These are phyloP conservation scores for Microcera coccophila DNA, from an alignment of 2,329 filamentous ascomycete genomes.

Conservation along the genomic window DNA sequence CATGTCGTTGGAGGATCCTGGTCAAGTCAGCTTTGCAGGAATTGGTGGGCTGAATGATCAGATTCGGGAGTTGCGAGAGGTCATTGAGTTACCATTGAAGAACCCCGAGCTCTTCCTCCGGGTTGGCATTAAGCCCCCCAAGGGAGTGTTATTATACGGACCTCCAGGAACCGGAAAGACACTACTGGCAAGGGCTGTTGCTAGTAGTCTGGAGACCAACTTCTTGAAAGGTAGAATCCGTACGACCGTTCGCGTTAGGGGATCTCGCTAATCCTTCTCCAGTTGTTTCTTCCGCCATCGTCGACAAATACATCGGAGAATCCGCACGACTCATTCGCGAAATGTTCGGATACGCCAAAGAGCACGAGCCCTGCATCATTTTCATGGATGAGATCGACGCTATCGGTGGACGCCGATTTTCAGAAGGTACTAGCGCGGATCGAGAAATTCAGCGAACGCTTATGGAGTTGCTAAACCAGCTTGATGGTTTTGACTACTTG, in stretches of 20 bases:
- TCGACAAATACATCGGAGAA: slow-evolving; percentile 99
- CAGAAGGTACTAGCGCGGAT: slow-evolving; percentile 94
- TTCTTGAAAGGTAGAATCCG: slow-evolving; percentile 77
- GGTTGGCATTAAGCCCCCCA: slow-evolving; percentile 97
- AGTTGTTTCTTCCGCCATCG: slow-evolving; percentile 98
- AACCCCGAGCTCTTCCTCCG: slow-evolving; percentile 96
- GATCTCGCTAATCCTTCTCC: slow-evolving; percentile 17
- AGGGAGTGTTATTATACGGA: slow-evolving; percentile 93
- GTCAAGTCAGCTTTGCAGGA: slow-evolving; percentile 94
- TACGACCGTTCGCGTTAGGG: background rate
- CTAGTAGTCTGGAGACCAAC: slow-evolving; percentile 94
- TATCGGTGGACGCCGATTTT: slow-evolving; percentile 94
- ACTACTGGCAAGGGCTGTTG: slow-evolving; percentile 86
- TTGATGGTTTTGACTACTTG: slow-evolving; percentile 98
- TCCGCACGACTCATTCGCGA: slow-evolving; percentile 95
- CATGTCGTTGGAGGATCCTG: slow-evolving; percentile 98
- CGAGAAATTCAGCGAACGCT: slow-evolving; percentile 96
- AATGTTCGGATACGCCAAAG: slow-evolving; percentile 99
- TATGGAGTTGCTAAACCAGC: slow-evolving; percentile 97
- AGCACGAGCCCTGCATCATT: slow-evolving; percentile 99
- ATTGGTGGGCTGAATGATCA: slow-evolving; percentile 98
- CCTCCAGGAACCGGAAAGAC: slow-evolving; percentile 98
- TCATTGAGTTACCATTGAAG: slow-evolving; percentile 96
- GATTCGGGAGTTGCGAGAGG: slow-evolving; percentile 93
- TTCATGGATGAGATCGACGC: slow-evolving; percentile 99